Conservation (phyloP, 2,329 filamentous ascomycete species). For the Talaromyces sp. region DNA sequence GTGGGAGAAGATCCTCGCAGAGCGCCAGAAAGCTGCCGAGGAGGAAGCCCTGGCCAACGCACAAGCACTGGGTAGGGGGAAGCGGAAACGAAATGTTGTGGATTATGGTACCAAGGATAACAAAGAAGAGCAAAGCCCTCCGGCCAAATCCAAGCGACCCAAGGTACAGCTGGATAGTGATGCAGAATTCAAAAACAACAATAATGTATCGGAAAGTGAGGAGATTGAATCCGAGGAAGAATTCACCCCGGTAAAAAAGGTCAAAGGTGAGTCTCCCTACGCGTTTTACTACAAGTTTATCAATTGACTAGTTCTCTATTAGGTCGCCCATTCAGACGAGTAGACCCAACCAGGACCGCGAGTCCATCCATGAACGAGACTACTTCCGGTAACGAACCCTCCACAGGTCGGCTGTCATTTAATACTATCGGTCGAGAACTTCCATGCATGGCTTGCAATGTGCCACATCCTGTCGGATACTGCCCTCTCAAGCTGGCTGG, state of each 20-base stretch:
- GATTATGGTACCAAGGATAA: slow-evolving; percentile 17
- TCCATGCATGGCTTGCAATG: slow-evolving; percentile 50
- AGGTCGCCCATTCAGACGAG: slow-evolving; percentile 36
- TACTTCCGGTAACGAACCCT: slow-evolving; percentile 2
- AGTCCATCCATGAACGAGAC: slow-evolving; percentile 14
- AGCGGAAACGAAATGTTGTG: slow-evolving; percentile 60
- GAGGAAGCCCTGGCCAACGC: slow-evolving; percentile 62
- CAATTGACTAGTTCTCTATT: not conserved
- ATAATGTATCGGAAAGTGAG: slow-evolving; percentile 17
- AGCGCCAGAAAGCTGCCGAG: slow-evolving; percentile 73
- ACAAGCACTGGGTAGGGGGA: slow-evolving; percentile 78
- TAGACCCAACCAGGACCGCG: slow-evolving; percentile 15
- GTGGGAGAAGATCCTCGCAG: slow-evolving; percentile 84
- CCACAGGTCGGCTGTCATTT: not conserved
- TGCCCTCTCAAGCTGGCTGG: slow-evolving; percentile 57
- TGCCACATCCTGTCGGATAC: slow-evolving; percentile 50
- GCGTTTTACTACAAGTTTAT: not conserved
- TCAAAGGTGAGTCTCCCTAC: slow-evolving; percentile 16
- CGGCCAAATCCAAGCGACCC: slow-evolving; percentile 18
- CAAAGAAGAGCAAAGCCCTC: slow-evolving; percentile 11
- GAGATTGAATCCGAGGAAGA: slow-evolving; percentile 16
- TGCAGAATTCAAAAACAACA: slow-evolving; percentile 25
- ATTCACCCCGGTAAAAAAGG: slow-evolving; percentile 20
- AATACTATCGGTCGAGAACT: not conserved
- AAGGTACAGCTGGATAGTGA: slow-evolving; percentile 19